Conservation (phyloP, 2,329 filamentous ascomycete species). For the Microdochium trichocladiopsis region DNA sequence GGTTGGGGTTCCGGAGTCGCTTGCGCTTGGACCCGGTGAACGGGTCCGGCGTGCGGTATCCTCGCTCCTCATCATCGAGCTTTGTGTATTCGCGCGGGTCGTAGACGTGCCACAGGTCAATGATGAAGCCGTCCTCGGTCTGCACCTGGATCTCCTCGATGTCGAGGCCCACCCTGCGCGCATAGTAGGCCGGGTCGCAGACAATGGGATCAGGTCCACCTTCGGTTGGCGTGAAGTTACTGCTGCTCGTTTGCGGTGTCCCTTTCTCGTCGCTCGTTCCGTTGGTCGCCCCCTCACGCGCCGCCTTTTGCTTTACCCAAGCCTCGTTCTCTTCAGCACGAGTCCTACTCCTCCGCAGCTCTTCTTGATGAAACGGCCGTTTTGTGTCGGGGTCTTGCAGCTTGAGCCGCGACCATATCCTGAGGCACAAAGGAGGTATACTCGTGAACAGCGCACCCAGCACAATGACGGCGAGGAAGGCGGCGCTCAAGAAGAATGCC, state of each 20-base stretch:
- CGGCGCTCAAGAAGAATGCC: slow-evolving; percentile 70
- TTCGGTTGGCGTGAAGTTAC: slow-evolving; percentile 67
- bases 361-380: slow-evolving; percentile 69
- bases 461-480: slow-evolving; percentile 71
- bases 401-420: slow-evolving; percentile 45
- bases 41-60: slow-evolving; percentile 51
- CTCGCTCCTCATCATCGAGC: slow-evolving; percentile 37
- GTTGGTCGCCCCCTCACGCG: slow-evolving; percentile 16
- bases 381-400: slow-evolving; percentile 51
- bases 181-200: slow-evolving; percentile 80
- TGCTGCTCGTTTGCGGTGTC: slow-evolving; percentile 33
- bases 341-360: slow-evolving; percentile 47
- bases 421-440: slow-evolving; percentile 43
- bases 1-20: slow-evolving; percentile 24
- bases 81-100: slow-evolving; percentile 68
- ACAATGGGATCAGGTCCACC: slow-evolving; percentile 73
- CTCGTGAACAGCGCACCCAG: slow-evolving; percentile 65
- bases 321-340: slow-evolving; percentile 50
- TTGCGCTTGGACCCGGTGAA: slow-evolving; percentile 42
- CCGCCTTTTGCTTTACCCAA: slow-evolving; percentile 49
- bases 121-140: slow-evolving; percentile 89
- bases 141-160: slow-evolving; percentile 78
- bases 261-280: slow-evolving; percentile 33
- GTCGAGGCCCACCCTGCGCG: slow-evolving; percentile 78
- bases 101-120: slow-evolving; percentile 84